Evolutionary conservation across 2,329 filamentous ascomycete species (phyloP).

Genomic region (Mycogone perniciosa): DNA sequence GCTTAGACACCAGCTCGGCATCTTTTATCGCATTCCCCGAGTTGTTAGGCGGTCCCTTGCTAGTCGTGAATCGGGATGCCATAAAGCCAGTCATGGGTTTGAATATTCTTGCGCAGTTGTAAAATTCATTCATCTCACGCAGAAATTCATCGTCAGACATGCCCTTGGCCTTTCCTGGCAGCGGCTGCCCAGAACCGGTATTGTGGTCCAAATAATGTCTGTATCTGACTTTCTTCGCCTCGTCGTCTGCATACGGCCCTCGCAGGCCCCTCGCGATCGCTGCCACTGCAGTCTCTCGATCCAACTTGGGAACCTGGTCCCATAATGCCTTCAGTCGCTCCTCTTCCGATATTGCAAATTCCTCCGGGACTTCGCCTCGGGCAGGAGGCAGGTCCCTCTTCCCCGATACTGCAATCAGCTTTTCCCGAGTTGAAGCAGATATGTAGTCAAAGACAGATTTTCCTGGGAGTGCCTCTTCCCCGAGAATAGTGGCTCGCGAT

Average conservation of each 20-base stretch:
- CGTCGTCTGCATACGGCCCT: constrained; percentile 77
- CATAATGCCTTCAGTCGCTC: constrained; percentile 54
- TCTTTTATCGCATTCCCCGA: constrained; percentile 16
- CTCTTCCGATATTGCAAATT: constrained; percentile 55
- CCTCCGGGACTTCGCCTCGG: constrained; percentile 64
- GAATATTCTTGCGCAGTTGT: constrained; percentile 63
- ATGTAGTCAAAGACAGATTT: constrained; percentile 97
- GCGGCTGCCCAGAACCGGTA: constrained; percentile 39
- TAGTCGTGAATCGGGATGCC: constrained; percentile 85
- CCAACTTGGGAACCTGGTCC: constrained; percentile 56
- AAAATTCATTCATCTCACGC: constrained; percentile 73
- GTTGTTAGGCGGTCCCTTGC: constrained; percentile 39
- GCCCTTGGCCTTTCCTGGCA: constrained; percentile 43
- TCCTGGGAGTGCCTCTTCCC: constrained; percentile 69
- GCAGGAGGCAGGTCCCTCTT: constrained; percentile 71
- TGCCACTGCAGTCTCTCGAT: constrained; percentile 60
- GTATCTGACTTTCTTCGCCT: constrained; percentile 74
- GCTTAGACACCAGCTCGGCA: constrained; percentile 24
- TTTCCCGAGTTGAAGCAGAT: constrained; percentile 67
- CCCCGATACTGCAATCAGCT: constrained; percentile 69
- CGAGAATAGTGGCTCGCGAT: constrained; percentile 70
- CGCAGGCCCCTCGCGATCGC: constrained; percentile 59
- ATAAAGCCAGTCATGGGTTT: constrained; percentile 87
- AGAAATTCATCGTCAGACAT: constrained; percentile 66
- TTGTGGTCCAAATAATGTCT: constrained; percentile 72